These are phyloP conservation scores for Vanilla planifolia DNA, from an alignment of 106 monocot species.

Conservation along the genomic window DNA sequence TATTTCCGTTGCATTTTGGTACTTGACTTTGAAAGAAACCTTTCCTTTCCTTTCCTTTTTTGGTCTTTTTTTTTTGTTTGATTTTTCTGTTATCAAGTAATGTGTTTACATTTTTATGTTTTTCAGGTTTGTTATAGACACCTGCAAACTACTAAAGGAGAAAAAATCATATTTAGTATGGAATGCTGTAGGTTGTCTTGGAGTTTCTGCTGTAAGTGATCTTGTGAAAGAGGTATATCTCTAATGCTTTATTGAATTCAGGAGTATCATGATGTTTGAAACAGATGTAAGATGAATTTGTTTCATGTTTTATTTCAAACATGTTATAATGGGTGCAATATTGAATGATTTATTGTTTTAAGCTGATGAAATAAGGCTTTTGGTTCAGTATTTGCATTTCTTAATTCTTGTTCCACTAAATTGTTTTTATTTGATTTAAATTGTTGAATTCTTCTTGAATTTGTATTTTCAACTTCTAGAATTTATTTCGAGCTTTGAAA, in stretches of 20 bases:
- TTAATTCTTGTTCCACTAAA: not conserved
- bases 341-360: not conserved
- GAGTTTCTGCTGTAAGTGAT: slow-evolving; percentile 58
- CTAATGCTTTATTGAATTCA: slow-evolving; percentile 1
- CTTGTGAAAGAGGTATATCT: slow-evolving; percentile 82
- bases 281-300: too few species aligned
- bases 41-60: too few species aligned
- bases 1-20: not conserved
- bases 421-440: not conserved
- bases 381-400: not conserved
- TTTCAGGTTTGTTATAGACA: slow-evolving; percentile 81
- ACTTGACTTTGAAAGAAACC: too few species aligned
- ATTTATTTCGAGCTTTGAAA: not conserved
- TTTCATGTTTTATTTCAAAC: too few species aligned
- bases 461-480: not conserved
- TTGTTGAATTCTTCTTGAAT: too few species aligned
- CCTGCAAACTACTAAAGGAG: slow-evolving; percentile 77
- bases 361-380: not conserved
- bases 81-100: not conserved
- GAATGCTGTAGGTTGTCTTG: slow-evolving; percentile 94
- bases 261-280: too few species aligned
- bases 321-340: not conserved
- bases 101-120: not conserved
- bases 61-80: too few species aligned
- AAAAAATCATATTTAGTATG: slow-evolving; percentile 89